These are phyloP conservation scores for Jamesozyma rosinii DNA, from an alignment of 805 yeast genomes.

Conservation along the genomic window DNA sequence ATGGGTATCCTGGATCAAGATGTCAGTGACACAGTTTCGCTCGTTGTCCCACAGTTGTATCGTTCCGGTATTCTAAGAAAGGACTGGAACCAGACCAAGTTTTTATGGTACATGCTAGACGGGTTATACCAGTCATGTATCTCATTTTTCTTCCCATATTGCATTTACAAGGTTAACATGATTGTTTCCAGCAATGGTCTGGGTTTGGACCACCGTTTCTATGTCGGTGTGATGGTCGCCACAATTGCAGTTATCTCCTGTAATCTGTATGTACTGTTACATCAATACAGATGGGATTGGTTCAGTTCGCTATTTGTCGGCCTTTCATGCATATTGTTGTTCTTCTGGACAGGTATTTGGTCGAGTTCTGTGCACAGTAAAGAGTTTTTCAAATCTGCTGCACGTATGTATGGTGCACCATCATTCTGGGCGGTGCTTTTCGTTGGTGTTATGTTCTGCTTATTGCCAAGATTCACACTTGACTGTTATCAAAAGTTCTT, in stretches of 20 bases:
- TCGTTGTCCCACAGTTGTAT: conserved; percentile 68
- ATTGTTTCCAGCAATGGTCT: conserved; percentile 46
- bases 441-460: conserved; percentile 54
- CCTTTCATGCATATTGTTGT: conserved; percentile 51
- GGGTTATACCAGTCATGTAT: conserved; percentile 69
- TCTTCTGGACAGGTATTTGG: conserved; percentile 79
- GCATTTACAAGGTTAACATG: conserved; percentile 37
- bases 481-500: conserved; percentile 47
- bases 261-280: conserved; percentile 54
- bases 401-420: conserved; percentile 51
- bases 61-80: conserved; percentile 59
- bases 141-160: conserved; percentile 66
- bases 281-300: conserved; percentile 80
- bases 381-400: conserved; percentile 61
- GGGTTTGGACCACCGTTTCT: conserved; percentile 59
- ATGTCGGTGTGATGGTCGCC: conserved; percentile 61
- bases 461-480: conserved; percentile 57
- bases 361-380: conserved; percentile 43
- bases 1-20: conserved; percentile 77
- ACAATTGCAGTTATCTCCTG: conserved; percentile 60
- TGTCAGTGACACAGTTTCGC: conserved; percentile 57
- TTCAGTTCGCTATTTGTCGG: conserved; percentile 45
- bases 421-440: conserved; percentile 60
- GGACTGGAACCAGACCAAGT: conserved; percentile 64
- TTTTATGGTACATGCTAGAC: conserved; percentile 66